Conservation (phyloP, 176 grass and related monocot species). For the Thinopyrum elongatum region DNA sequence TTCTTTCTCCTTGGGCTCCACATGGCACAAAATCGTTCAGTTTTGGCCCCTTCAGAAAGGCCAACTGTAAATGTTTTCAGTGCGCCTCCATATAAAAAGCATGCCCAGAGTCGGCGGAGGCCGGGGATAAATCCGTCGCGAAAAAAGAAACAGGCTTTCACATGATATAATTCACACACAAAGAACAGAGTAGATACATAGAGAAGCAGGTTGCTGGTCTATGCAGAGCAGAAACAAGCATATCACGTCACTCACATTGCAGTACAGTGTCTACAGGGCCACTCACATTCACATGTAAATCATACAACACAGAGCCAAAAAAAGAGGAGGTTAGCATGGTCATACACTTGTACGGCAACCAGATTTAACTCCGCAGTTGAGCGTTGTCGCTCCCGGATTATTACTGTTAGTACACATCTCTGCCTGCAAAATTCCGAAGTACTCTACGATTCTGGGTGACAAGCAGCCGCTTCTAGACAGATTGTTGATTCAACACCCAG, state of each 20-base stretch:
- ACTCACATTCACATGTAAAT: not conserved
- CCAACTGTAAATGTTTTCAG: not conserved
- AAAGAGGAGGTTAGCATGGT: not conserved
- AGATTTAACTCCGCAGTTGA: not conserved
- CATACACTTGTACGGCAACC: not conserved
- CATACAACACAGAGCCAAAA: not conserved
- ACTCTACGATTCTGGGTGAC: not conserved
- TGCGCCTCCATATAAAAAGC: not conserved
- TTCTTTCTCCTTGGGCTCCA: conserved; percentile 47
- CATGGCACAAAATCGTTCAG: conserved; percentile 22
- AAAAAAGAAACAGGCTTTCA: not conserved
- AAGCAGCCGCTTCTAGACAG: not conserved
- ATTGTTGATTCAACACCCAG: not conserved
- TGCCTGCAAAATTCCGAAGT: not conserved
- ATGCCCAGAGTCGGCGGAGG: not conserved
- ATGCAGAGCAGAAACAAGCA: not conserved
- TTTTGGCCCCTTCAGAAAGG: not conserved
- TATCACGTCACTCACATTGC: not conserved
- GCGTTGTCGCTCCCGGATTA: not conserved
- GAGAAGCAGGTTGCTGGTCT: not conserved
- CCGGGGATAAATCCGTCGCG: not conserved
- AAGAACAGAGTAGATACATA: not conserved
- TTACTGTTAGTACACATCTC: not conserved
- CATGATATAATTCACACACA: too few species aligned
- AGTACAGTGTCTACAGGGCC: not conserved